Evolutionary conservation across 108 stramenopile species (phyloP).

Genomic region (Nitzschia inconspicua): DNA sequence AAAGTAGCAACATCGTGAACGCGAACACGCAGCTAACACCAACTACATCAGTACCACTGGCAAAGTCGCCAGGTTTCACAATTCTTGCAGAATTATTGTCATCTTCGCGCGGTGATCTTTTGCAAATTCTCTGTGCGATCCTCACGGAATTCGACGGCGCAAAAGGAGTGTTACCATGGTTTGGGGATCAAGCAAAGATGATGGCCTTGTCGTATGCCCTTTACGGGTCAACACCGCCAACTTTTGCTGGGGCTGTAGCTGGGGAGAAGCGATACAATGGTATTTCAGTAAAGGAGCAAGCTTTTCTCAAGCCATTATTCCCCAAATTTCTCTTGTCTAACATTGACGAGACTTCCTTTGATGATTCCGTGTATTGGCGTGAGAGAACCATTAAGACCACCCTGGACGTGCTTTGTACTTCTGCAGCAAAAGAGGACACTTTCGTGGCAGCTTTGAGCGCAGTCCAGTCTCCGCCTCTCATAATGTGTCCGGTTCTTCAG

Average conservation of each 20-base stretch:
- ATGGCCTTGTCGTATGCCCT: slow-evolving; percentile 52
- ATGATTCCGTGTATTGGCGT: slow-evolving; percentile 52
- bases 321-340: slow-evolving; percentile 30
- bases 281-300: slow-evolving; percentile 39
- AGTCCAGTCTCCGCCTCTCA: slow-evolving; percentile 13
- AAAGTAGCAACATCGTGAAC: neutral
- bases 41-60: slow-evolving; percentile 13
- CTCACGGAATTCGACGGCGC: slow-evolving; percentile 38
- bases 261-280: slow-evolving; percentile 36
- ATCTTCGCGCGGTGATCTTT: slow-evolving; percentile 39
- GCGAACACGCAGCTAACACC: neutral
- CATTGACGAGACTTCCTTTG: slow-evolving; percentile 16
- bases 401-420: slow-evolving; percentile 66
- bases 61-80: slow-evolving; percentile 43
- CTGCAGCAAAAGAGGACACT: slow-evolving; percentile 56
- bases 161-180: slow-evolving; percentile 30
- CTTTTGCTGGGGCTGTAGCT: slow-evolving; percentile 34
- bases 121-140: slow-evolving; percentile 39
- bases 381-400: slow-evolving; percentile 48
- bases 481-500: slow-evolving; percentile 31
- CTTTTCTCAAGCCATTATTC: slow-evolving; percentile 31
- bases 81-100: slow-evolving; percentile 40
- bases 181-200: slow-evolving; percentile 32
- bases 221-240: slow-evolving; percentile 64
- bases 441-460: slow-evolving; percentile 39